These are phyloP conservation scores for Arabidopsis hybrid DNA, from an alignment of 441 rosid genomes.

Conservation along the genomic window DNA sequence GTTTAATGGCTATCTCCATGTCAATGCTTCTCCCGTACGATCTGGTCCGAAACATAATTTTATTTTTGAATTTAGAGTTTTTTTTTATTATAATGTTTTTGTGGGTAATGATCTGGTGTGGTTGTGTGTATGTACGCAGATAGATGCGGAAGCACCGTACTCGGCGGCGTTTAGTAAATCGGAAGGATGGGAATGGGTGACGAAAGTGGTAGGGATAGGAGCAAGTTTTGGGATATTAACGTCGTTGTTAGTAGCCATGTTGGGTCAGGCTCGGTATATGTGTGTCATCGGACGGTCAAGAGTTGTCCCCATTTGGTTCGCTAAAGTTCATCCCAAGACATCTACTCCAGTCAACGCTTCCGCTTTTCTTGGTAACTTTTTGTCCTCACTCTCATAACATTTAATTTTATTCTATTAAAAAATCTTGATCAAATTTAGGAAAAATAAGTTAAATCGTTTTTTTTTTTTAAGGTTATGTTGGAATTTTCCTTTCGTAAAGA, in stretches of 20 bases:
- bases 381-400: background rate
- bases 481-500: constrained; percentile 27
- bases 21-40: constrained; percentile 91
- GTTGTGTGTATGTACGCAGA: constrained; percentile 51
- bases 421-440: background rate
- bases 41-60: constrained; percentile 48
- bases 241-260: constrained; percentile 84
- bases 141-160: constrained; percentile 77
- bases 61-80: background rate
- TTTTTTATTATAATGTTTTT: background rate
- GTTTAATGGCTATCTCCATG: constrained; percentile 91
- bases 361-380: constrained; percentile 79
- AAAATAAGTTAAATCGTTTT: background rate
- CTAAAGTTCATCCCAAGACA: constrained; percentile 77
- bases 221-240: constrained; percentile 91
- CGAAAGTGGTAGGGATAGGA: constrained; percentile 81
- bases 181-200: constrained; percentile 71
- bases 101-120: constrained; percentile 1
- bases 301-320: constrained; percentile 88
- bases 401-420: background rate
- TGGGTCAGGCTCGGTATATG: constrained; percentile 98
- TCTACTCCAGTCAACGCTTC: constrained; percentile 95
- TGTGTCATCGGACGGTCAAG: constrained; percentile 95
- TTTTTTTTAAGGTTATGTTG: constrained; percentile 15
- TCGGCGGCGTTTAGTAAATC: constrained; percentile 65